A percentile compares a stretch with the other conserved stretches of the same genome.
These are phyloP conservation scores for Arabidopsis lyrata DNA, from an alignment of 441 rosid species.

Conservation along the genomic window DNA sequence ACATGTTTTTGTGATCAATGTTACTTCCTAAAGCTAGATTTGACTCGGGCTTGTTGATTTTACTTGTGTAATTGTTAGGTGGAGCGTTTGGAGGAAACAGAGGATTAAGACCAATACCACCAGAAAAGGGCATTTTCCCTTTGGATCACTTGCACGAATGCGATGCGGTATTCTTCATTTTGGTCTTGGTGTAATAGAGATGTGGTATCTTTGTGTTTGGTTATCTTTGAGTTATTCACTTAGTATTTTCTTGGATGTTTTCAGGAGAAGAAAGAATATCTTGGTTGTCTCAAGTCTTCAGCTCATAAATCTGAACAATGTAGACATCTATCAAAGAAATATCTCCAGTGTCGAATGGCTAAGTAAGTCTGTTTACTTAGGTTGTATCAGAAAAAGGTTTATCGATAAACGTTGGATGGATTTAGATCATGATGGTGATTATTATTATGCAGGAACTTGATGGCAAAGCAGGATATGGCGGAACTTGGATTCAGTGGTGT, in stretches of 20 bases:
- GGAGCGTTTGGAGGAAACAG: constrained; percentile 97
- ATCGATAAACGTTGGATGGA: not conserved
- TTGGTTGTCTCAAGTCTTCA: constrained; percentile 15
- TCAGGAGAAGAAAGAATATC: constrained; percentile 23
- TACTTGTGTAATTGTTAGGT: constrained; percentile 51
- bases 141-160: constrained; percentile 89
- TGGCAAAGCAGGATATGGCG: constrained; percentile 24
- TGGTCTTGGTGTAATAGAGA: not conserved
- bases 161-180: constrained; percentile 59
- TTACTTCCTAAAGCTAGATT: not conserved
- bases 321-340: constrained; percentile 23
- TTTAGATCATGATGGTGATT: not conserved
- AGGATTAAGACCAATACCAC: constrained; percentile 88
- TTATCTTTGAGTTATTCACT: constrained; percentile 7
- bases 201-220: not conserved
- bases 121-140: constrained; percentile 94
- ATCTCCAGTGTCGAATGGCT: constrained; percentile 23
- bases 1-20: not conserved
- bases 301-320: constrained; percentile 18
- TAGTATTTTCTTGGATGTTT: not conserved
- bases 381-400: not conserved
- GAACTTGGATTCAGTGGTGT: constrained; percentile 19
- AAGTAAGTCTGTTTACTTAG: not conserved
- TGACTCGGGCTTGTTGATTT: not conserved
- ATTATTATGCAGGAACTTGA: constrained; percentile 18